Conservation (phyloP, 768 basidiomycete genomes). For the Tricholoma sp. region DNA sequence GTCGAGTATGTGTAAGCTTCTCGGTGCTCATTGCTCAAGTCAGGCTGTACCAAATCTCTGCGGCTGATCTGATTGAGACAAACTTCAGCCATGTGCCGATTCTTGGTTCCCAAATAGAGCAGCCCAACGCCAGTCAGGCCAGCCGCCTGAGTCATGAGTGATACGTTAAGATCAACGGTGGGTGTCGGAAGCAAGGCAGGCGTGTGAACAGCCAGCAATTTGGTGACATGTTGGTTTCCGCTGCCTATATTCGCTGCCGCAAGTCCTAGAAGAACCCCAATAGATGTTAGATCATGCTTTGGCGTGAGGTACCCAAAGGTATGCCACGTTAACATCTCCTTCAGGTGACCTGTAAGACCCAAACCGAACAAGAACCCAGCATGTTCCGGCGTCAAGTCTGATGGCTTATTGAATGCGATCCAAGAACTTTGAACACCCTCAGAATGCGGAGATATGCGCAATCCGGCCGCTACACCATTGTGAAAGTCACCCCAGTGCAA, state of each 20-base stretch:
- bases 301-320: constrained; percentile 93
- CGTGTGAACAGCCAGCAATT: constrained; percentile 87
- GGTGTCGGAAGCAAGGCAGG: constrained; percentile 88
- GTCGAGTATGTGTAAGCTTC: constrained; percentile 90
- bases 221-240: constrained; percentile 83
- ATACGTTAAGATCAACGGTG: constrained; percentile 83
- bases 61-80: constrained; percentile 81
- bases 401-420: constrained; percentile 94
- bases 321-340: constrained; percentile 89
- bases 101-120: constrained; percentile 82
- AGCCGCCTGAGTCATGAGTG: constrained; percentile 84
- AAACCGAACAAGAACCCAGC: constrained; percentile 95
- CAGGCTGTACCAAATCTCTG: constrained; percentile 71
- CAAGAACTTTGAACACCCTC: constrained; percentile 84
- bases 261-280: constrained; percentile 90
- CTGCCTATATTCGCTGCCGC: constrained; percentile 87
- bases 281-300: constrained; percentile 93
- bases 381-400: constrained; percentile 86
- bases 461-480: constrained; percentile 89
- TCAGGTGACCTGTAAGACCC: constrained; percentile 87
- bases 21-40: constrained; percentile 81
- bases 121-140: constrained; percentile 86
- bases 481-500: constrained; percentile 96
- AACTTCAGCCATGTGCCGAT: constrained; percentile 90
- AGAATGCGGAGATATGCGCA: constrained; percentile 76